Base-by-base conservation (phyloP, 192 early-diverging fungal genomes). In the Mortierella claussenii region DNA sequence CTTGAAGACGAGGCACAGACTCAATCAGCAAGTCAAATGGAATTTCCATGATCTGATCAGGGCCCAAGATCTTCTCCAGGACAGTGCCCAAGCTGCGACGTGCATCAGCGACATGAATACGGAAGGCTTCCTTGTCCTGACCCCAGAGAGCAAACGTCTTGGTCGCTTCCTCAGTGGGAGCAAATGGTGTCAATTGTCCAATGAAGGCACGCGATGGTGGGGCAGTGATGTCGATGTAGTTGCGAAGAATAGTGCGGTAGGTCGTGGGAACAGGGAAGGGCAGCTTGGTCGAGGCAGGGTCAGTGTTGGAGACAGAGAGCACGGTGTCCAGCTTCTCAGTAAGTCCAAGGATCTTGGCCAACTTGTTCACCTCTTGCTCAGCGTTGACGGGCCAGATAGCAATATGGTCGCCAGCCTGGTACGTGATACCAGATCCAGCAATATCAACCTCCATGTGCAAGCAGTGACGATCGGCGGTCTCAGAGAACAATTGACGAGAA, bases 401-500 rank as follows among this genome's bases (percentile, higher is more conserved):
- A 55, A 96, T 85, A 70, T 99, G 98, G 74, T 99, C 98, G 55
- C 98, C 98, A 13, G 94, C 83, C 63, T 93, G 89, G 79, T 99
- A 98, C 18, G 81, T 85, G 79, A 98, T 79, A 21, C 92, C 91
- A 13, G 90, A 92, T 36, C 87, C 94, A 24, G 81, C 60, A 50
- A 98, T 83, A 51, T 97, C 95, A n/a, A 99, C 85, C 69, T 99
- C 97, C 69, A 98, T 81, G 65, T 99, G 98, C 55, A 97, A 73
- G 80, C 96, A 94, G 60, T 94, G 88, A 55, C 98, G 91, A 64
- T 90, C 86, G 28, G 84, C 73, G 20, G 69, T 50, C 37, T 81
- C 83, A 13, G 52, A 31, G 58, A 95, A 97, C 28, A 98, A 79
- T 42, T 93, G 88, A 20, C 78, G 80, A 10, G 89, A 88, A 11